Evolutionary conservation across 345 rosid genomes (phyloP).

Genomic region (Rhodomyrtus tomentosa): DNA sequence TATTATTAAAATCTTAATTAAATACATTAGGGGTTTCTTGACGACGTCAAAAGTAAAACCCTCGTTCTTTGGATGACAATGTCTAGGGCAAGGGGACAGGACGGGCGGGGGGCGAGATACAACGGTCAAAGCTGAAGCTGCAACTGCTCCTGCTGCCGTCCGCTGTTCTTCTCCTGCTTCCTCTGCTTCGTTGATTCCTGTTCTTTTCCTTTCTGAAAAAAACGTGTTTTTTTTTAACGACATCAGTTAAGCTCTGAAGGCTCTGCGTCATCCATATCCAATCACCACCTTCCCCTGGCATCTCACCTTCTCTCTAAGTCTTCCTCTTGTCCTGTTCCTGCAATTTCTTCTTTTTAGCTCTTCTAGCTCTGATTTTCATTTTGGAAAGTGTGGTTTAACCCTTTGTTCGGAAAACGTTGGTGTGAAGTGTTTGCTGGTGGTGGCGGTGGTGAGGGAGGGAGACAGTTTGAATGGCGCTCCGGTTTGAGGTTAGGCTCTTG

Average conservation of each 20-base stretch:
- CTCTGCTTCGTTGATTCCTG: neutral
- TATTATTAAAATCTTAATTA: no score
- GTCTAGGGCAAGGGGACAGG: neutral
- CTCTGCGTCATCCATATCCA: neutral
- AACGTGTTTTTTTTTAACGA: neutral
- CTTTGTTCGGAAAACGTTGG: neutral
- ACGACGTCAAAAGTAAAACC: neutral
- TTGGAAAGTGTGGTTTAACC: neutral
- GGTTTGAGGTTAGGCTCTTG: conserved; percentile 17
- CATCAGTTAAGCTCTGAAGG: neutral
- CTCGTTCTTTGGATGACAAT: neutral
- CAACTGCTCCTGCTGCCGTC: neutral
- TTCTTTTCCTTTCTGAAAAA: neutral
- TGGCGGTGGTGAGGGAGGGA: neutral
- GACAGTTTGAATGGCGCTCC: conserved; percentile 19
- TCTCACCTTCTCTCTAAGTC: neutral
- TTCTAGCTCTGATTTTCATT: neutral
- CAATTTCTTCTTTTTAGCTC: neutral
- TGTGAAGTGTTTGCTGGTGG: neutral
- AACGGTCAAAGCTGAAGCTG: neutral
- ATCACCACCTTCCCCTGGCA: neutral
- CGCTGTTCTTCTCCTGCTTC: neutral
- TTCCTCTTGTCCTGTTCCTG: neutral
- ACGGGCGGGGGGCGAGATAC: neutral
- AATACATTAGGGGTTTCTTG: neutral